Percentiles rank a stretch among this genome's conserved stretches.
Conservation (phyloP, 257 asterid species). For the Cordia subcordata region DNA sequence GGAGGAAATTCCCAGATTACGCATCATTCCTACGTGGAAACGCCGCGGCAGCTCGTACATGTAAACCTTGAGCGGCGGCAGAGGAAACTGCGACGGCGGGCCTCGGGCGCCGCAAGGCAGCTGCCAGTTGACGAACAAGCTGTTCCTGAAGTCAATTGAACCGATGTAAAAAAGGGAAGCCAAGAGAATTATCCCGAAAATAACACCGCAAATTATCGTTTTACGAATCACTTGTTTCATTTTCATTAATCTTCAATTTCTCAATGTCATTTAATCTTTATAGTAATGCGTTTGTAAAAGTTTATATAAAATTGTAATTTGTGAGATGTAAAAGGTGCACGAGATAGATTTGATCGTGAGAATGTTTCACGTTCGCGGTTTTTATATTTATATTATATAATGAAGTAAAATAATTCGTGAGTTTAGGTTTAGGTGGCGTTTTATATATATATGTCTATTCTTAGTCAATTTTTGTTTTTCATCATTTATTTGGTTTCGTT, state of each 20-base stretch:
- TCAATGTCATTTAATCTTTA: too few relatives aligned
- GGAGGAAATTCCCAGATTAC: background rate
- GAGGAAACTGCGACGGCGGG: slow-evolving; percentile 6
- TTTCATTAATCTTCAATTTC: slow-evolving; percentile 4
- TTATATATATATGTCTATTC: too few relatives aligned
- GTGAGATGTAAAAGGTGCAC: too few relatives aligned
- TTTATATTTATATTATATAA: too few relatives aligned
- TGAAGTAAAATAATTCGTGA: too few relatives aligned
- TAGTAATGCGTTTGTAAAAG: too few relatives aligned
- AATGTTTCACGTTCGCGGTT: too few relatives aligned
- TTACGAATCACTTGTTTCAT: background rate
- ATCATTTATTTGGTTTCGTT: too few relatives aligned
- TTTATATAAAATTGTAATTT: too few relatives aligned
- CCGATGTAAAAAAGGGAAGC: slow-evolving; percentile 11
- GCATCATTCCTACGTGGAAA: slow-evolving; percentile 41
- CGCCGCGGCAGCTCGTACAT: slow-evolving; percentile 44
- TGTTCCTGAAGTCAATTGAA: slow-evolving; percentile 22
- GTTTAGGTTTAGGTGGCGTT: too few relatives aligned
- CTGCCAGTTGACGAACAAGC: slow-evolving; percentile 14
- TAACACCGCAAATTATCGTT: slow-evolving; percentile 5
- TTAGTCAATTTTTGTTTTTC: too few relatives aligned
- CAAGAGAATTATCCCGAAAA: slow-evolving; percentile 10
- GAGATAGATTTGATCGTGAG: too few relatives aligned
- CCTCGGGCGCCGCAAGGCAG: slow-evolving; percentile 20
- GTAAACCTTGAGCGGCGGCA: slow-evolving; percentile 29